phyloP scores from a whole-genome alignment of 371 early-diverging fungal species.

The Mortierella sp. region DNA sequence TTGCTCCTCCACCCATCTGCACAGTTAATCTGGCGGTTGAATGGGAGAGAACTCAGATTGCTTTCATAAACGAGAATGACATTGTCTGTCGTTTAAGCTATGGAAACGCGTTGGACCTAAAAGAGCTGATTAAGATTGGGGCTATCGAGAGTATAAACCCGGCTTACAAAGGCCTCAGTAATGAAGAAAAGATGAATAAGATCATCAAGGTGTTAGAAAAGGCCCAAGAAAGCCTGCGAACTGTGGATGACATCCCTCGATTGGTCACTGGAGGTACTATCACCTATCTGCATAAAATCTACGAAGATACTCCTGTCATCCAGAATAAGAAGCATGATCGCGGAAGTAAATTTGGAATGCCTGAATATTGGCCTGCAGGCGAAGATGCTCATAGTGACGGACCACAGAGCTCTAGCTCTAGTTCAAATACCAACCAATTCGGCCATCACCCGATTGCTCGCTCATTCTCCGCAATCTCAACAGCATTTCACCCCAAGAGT shows the following conservation, averaged over 20 bases:
- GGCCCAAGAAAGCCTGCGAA: conserved; percentile 38
- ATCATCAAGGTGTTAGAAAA: conserved; percentile 38
- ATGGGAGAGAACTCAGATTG: conserved; percentile 75
- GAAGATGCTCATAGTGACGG: neutral
- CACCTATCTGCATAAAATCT: conserved; percentile 49
- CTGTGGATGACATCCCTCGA: conserved; percentile 44
- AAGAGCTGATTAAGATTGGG: conserved; percentile 68
- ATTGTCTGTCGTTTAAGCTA: conserved; percentile 81
- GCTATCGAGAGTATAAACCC: conserved; percentile 54
- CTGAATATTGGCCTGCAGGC: conserved; percentile 27
- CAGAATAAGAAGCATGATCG: conserved; percentile 26
- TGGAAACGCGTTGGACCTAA: conserved; percentile 76
- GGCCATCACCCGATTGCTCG: conserved; percentile 13
- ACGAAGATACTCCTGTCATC: conserved; percentile 46
- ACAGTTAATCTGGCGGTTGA: conserved; percentile 75
- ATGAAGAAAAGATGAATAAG: conserved; percentile 31
- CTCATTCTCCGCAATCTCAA: conserved; percentile 26
- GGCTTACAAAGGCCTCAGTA: conserved; percentile 24
- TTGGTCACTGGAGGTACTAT: conserved; percentile 44
- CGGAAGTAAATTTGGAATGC: conserved; percentile 34
- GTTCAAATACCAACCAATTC: neutral
- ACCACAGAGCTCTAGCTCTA: neutral
- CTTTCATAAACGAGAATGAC: conserved; percentile 83
- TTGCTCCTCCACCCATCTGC: conserved; percentile 76
- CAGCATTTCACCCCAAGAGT: conserved; percentile 23